Percentiles rank a stretch among this genome's conserved stretches.
Conservation (phyloP, 2,329 filamentous ascomycete genomes). For the Byssochlamys sp. region DNA sequence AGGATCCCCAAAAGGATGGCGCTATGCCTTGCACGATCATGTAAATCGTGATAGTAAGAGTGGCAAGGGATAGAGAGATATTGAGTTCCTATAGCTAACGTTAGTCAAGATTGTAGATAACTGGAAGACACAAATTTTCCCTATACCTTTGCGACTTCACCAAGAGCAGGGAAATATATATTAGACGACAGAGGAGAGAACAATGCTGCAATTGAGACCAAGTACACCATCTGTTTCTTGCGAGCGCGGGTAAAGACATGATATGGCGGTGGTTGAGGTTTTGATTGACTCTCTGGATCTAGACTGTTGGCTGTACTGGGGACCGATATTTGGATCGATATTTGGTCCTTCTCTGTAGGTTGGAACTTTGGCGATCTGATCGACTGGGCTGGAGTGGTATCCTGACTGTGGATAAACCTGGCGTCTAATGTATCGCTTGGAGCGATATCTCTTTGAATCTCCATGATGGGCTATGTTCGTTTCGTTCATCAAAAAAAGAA, state of each 20-base stretch:
- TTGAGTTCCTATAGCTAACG: conserved; percentile 11
- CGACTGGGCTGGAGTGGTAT: not conserved
- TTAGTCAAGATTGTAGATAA: not conserved
- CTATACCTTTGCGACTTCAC: conserved; percentile 15
- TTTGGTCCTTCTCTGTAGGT: not conserved
- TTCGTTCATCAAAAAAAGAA: not conserved
- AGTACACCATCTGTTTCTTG: conserved; percentile 30
- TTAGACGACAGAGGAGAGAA: conserved; percentile 38
- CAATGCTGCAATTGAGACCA: conserved; percentile 31
- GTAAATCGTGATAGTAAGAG: conserved; percentile 35
- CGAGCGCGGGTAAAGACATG: not conserved
- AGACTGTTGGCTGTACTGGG: not conserved
- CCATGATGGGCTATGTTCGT: not conserved
- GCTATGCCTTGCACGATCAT: conserved; percentile 44
- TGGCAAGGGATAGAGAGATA: conserved; percentile 20
- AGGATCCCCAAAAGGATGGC: conserved; percentile 40
- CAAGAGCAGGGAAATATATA: conserved; percentile 39
- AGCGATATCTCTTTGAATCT: not conserved
- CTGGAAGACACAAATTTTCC: not conserved
- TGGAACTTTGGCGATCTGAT: not conserved
- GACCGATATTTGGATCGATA: not conserved
- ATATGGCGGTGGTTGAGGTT: not conserved
- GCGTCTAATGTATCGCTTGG: not conserved
- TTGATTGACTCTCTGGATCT: not conserved
- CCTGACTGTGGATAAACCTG: not conserved